Evolutionary conservation across 257 asterid genomes (phyloP).

Genomic region (Solanum gracilifrons): DNA sequence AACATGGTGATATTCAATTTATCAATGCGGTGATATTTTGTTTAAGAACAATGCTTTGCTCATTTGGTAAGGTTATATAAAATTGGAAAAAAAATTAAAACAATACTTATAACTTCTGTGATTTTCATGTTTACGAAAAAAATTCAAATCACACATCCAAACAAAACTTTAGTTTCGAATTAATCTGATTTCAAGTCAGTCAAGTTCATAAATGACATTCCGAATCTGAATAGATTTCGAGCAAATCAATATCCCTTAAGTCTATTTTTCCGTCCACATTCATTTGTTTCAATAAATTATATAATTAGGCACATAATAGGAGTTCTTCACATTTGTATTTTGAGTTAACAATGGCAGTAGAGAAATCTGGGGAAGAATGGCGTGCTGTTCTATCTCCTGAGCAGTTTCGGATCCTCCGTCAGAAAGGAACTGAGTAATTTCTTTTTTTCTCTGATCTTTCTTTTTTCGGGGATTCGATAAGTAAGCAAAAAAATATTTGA

Average conservation of each 20-base stretch:
- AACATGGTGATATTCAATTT: neutral
- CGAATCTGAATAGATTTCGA: neutral
- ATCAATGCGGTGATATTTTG: neutral
- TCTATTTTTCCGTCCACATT: constrained; percentile 20
- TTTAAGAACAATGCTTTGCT: no score
- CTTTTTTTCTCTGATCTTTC: neutral
- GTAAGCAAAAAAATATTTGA: neutral
- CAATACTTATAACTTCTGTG: neutral
- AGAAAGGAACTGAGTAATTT: constrained; percentile 66
- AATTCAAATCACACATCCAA: neutral
- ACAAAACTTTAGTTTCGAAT: neutral
- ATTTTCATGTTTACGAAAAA: neutral
- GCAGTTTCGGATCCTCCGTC: constrained; percentile 62
- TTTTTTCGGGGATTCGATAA: neutral
- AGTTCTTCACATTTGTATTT: neutral
- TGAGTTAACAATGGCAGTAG: constrained; percentile 15
- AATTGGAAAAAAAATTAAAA: neutral
- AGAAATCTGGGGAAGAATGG: constrained; percentile 77
- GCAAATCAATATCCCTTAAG: neutral
- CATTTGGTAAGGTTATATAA: no score
- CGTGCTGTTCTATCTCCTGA: constrained; percentile 50
- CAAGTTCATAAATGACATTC: neutral
- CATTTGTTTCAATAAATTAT: neutral
- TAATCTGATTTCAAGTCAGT: no score
- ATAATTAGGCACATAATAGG: neutral